These are phyloP conservation scores for Scedosporium boydii DNA, from an alignment of 2,329 filamentous ascomycete species.

Conservation along the genomic window DNA sequence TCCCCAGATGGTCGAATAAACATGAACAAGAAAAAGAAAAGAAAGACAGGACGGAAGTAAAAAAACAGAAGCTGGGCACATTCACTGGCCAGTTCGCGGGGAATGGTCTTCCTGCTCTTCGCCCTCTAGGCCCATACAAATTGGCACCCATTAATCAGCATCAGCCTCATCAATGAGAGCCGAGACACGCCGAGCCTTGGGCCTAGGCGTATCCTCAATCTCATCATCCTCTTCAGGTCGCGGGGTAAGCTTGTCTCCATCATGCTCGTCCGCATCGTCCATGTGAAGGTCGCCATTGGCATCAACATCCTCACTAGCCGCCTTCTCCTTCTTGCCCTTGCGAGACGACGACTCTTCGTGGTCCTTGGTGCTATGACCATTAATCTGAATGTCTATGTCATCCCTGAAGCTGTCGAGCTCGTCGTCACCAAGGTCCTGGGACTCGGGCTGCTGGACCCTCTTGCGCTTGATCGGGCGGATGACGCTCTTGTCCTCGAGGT, in stretches of 20 bases:
- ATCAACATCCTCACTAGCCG: conserved; percentile 14
- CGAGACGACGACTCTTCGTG: conserved; percentile 6
- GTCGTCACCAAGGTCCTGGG: conserved; percentile 13
- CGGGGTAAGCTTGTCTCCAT: not conserved
- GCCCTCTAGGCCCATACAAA: not conserved
- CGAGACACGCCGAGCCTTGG: not conserved
- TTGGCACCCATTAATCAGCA: not conserved
- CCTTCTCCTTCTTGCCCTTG: conserved; percentile 17
- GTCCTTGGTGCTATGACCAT: conserved; percentile 15
- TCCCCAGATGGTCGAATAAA: not conserved
- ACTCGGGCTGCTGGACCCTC: conserved; percentile 11
- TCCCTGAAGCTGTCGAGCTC: conserved; percentile 17
- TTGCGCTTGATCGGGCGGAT: conserved; percentile 35
- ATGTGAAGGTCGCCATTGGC: conserved; percentile 30
- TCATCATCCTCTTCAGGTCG: not conserved
- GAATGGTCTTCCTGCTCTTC: not conserved
- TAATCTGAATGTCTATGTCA: conserved; percentile 19
- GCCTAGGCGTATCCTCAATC: not conserved
- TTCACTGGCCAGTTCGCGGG: not conserved
- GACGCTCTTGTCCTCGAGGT: conserved; percentile 36
- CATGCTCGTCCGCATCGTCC: conserved; percentile 30
- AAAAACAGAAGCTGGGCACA: no score
- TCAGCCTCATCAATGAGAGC: not conserved
- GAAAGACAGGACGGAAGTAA: not conserved
- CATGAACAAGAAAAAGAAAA: not conserved